Conservation (phyloP, 805 yeast genomes). For the Debaryomyces castellii region DNA sequence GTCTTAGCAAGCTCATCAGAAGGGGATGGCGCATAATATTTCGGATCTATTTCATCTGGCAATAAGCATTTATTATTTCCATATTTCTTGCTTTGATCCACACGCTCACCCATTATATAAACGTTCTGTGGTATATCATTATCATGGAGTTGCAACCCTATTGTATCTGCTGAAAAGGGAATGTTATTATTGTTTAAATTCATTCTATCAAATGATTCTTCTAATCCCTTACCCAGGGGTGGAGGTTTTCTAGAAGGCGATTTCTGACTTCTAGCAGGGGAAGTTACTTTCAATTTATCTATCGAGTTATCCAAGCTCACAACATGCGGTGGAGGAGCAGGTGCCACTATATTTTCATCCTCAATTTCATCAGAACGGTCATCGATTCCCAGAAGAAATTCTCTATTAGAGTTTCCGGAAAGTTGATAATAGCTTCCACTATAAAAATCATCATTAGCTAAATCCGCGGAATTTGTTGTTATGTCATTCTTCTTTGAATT, state of each 20-base stretch:
- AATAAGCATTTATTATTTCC: constrained; percentile 17
- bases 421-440: not conserved
- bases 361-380: constrained; percentile 4
- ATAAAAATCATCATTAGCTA: not conserved
- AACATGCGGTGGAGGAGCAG: constrained; percentile 21
- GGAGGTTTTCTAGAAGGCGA: constrained; percentile 25
- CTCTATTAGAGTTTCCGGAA: constrained; percentile 2
- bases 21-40: constrained; percentile 49
- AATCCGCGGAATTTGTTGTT: not conserved
- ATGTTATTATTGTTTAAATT: constrained; percentile 16
- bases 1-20: constrained; percentile 34
- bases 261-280: constrained; percentile 1
- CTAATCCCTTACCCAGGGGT: constrained; percentile 4
- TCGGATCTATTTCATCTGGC: constrained; percentile 33
- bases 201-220: not conserved
- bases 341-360: constrained; percentile 9
- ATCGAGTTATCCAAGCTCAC: constrained; percentile 2
- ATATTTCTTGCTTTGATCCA: constrained; percentile 10
- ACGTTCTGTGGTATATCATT: constrained; percentile 33
- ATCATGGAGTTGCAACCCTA: constrained; percentile 30
- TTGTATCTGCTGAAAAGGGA: constrained; percentile 45
- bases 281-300: not conserved
- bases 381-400: not conserved
- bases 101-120: constrained; percentile 29
- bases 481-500: not conserved